Evolutionary conservation across 805 yeast genomes (phyloP).

Genomic region (Lipomyces yamadae): DNA sequence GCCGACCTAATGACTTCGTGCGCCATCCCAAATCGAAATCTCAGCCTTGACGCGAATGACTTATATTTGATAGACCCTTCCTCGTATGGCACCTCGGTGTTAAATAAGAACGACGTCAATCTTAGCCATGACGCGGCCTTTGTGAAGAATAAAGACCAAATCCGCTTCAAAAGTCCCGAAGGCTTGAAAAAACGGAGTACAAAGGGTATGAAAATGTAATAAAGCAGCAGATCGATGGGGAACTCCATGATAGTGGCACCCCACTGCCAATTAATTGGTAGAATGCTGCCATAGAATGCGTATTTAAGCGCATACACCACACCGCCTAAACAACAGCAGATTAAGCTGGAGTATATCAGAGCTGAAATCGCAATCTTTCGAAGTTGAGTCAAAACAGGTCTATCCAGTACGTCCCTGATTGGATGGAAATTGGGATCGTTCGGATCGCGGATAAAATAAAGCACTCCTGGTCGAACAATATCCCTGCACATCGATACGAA

Average conservation of each 20-base stretch:
- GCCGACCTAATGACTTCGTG: not conserved
- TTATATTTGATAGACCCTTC: conserved; percentile 71
- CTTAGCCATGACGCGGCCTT: conserved; percentile 53
- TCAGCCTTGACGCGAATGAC: conserved; percentile 52
- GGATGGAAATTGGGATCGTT: conserved; percentile 90
- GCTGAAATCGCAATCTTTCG: conserved; percentile 75
- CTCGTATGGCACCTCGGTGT: conserved; percentile 64
- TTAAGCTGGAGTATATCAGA: conserved; percentile 72
- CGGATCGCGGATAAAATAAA: conserved; percentile 90
- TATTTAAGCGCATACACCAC: conserved; percentile 57
- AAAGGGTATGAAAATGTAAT: conserved; percentile 28
- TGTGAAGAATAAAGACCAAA: conserved; percentile 43
- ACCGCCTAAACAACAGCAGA: conserved; percentile 73
- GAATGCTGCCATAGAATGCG: conserved; percentile 27
- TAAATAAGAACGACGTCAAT: conserved; percentile 79
- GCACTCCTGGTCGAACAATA: conserved; percentile 83
- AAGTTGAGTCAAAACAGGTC: conserved; percentile 73
- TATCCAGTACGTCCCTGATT: conserved; percentile 82
- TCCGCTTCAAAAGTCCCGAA: conserved; percentile 24
- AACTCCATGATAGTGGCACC: conserved; percentile 23
- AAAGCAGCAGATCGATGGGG: conserved; percentile 31
- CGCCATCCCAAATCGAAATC: conserved; percentile 33
- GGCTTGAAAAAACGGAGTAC: conserved; percentile 28
- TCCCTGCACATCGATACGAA: conserved; percentile 83
- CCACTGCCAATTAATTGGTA: conserved; percentile 39